These are phyloP conservation scores for Lentinula edodes DNA, from an alignment of 768 basidiomycete genomes.

Conservation along the genomic window DNA sequence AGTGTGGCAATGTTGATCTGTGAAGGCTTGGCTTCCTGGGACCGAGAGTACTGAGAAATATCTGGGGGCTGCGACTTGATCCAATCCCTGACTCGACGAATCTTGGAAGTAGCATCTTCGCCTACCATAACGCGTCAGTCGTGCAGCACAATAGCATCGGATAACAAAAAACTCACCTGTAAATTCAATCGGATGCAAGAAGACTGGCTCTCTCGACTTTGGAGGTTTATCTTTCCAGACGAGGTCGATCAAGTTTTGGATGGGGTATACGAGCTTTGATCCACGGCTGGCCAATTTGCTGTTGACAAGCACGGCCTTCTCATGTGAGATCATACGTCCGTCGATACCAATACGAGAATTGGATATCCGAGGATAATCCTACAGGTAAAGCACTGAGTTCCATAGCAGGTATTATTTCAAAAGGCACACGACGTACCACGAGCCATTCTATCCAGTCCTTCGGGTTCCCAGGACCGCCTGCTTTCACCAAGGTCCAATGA, in stretches of 20 bases:
- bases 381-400: slow-evolving; percentile 21
- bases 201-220: slow-evolving; percentile 61
- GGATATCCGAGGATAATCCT: slow-evolving; percentile 11
- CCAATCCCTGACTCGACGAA: slow-evolving; percentile 68
- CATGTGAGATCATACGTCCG: slow-evolving; percentile 75
- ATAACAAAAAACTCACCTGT: slow-evolving; percentile 35
- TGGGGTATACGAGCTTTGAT: slow-evolving; percentile 73
- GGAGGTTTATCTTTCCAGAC: slow-evolving; percentile 75
- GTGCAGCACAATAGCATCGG: not conserved
- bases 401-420: not conserved
- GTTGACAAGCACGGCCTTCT: slow-evolving; percentile 59
- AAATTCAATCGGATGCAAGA: slow-evolving; percentile 66
- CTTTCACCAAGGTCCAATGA: slow-evolving; percentile 67
- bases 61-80: slow-evolving; percentile 55
- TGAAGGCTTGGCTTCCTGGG: slow-evolving; percentile 46
- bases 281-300: slow-evolving; percentile 44
- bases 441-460: slow-evolving; percentile 82
- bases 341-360: slow-evolving; percentile 66
- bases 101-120: slow-evolving; percentile 61
- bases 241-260: slow-evolving; percentile 79
- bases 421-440: slow-evolving; percentile 34
- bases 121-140: slow-evolving; percentile 25
- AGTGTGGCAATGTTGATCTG: slow-evolving; percentile 67
- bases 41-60: slow-evolving; percentile 57
- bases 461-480: slow-evolving; percentile 46